Evolutionary conservation across 371 early-diverging fungal species (phyloP).

Genomic region (Smittium mucronatum): DNA sequence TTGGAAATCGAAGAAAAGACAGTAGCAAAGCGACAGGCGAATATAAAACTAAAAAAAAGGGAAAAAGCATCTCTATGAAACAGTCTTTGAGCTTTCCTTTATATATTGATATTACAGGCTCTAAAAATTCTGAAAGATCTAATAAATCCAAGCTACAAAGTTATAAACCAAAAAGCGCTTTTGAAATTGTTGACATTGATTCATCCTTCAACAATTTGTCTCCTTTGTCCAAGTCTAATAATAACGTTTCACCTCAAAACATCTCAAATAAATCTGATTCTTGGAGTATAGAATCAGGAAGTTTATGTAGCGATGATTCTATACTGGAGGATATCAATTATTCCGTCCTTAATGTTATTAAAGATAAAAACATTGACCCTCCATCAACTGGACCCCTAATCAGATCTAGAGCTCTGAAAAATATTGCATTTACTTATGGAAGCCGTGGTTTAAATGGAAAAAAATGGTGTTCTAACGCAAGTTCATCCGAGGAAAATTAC

Average conservation of each 20-base stretch:
- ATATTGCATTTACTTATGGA: constrained; percentile 6
- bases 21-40: too few relatives aligned
- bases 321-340: background rate
- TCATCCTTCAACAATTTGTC: background rate
- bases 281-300: background rate
- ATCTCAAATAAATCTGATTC: background rate
- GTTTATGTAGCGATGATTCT: constrained; percentile 8
- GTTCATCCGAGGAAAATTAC: background rate
- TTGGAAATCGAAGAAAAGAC: too few relatives aligned
- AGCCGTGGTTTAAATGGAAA: background rate
- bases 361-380: background rate
- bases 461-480: background rate
- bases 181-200: too few relatives aligned
- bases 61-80: too few relatives aligned
- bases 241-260: background rate
- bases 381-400: background rate
- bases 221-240: background rate
- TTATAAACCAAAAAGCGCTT: too few relatives aligned
- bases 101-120: too few relatives aligned
- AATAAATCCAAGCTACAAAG: too few relatives aligned
- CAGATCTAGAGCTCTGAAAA: background rate
- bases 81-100: too few relatives aligned
- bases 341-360: background rate
- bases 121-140: too few relatives aligned
- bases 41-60: too few relatives aligned